A percentile compares a stretch with the other conserved stretches of the same genome.
Conservation (phyloP, 2,329 filamentous ascomycete species). For the Botrytis fabae region DNA sequence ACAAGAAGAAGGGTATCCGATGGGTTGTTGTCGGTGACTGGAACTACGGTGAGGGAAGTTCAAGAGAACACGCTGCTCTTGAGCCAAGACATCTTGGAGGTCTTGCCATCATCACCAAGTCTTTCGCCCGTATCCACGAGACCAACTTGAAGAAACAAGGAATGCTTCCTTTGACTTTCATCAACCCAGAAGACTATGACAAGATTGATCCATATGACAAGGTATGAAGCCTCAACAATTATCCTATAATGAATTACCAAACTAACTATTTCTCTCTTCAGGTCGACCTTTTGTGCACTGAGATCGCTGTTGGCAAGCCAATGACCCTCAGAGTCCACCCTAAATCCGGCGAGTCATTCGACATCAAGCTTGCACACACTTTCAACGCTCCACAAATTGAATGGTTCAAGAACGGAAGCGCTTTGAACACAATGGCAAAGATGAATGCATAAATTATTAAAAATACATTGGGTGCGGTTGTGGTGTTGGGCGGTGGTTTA, state of each 20-base stretch:
- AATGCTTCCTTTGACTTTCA: conserved; percentile 97
- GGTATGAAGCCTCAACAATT: conserved; percentile 30
- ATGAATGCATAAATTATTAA: conserved; percentile 31
- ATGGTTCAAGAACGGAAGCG: conserved; percentile 98
- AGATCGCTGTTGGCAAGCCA: conserved; percentile 90
- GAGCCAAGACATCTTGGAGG: conserved; percentile 97
- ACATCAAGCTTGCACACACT: conserved; percentile 85
- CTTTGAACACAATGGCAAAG: conserved; percentile 98
- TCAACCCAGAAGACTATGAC: conserved; percentile 94
- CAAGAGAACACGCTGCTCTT: conserved; percentile 96
- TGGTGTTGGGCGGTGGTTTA: conserved; percentile 19
- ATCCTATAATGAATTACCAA: background rate
- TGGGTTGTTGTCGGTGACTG: conserved; percentile 99
- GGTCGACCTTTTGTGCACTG: conserved; percentile 82
- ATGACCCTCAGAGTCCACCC: conserved; percentile 90
- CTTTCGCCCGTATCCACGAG: conserved; percentile 99
- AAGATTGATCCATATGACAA: conserved; percentile 92
- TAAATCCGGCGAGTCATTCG: conserved; percentile 78
- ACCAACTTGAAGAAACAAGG: conserved; percentile 99
- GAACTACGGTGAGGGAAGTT: conserved; percentile 98
- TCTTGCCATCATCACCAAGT: conserved; percentile 92
- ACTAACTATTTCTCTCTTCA: background rate
- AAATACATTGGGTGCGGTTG: conserved; percentile 12
- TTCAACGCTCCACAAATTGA: conserved; percentile 98
- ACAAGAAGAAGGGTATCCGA: conserved; percentile 94